phyloP scores from a whole-genome alignment of 192 early-diverging fungal genomes.

The Backusella mclennaniae region DNA sequence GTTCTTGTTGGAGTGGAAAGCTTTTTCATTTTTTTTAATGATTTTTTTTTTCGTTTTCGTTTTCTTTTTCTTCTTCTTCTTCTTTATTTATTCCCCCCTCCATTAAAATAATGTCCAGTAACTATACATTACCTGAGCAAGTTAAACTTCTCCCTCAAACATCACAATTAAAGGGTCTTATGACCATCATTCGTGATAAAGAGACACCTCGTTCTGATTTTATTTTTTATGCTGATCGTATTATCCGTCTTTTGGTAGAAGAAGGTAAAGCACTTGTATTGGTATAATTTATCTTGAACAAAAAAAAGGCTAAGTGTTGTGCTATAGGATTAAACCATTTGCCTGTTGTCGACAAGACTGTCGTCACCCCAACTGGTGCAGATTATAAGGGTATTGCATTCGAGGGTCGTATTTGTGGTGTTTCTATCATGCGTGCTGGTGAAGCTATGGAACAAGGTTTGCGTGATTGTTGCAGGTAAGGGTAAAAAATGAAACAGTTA shows the following conservation, averaged over 20 bases:
- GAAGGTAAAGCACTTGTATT: constrained; percentile 55
- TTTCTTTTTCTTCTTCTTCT: not conserved
- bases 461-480: constrained; percentile 72
- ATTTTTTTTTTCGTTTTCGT: constrained; percentile 28
- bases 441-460: constrained; percentile 89
- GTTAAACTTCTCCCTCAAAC: constrained; percentile 70
- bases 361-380: constrained; percentile 76
- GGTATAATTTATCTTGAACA: not conserved
- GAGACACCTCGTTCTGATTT: constrained; percentile 84
- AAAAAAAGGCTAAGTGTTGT: not conserved
- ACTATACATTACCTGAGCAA: constrained; percentile 47
- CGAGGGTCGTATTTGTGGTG: constrained; percentile 38
- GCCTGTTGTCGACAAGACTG: constrained; percentile 75
- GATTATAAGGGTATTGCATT: constrained; percentile 23
- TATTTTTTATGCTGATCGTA: constrained; percentile 90
- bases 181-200: constrained; percentile 84
- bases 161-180: constrained; percentile 74
- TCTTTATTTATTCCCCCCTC: not conserved
- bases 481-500: not conserved
- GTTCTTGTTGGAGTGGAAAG: not conserved
- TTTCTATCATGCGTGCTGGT: constrained; percentile 95
- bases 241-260: constrained; percentile 88
- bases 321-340: constrained; percentile 80
- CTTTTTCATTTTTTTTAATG: not conserved
- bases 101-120: constrained; percentile 1